Evolutionary conservation across 2,329 filamentous ascomycete genomes (phyloP).

Genomic region (Ophiostoma quercus): DNA sequence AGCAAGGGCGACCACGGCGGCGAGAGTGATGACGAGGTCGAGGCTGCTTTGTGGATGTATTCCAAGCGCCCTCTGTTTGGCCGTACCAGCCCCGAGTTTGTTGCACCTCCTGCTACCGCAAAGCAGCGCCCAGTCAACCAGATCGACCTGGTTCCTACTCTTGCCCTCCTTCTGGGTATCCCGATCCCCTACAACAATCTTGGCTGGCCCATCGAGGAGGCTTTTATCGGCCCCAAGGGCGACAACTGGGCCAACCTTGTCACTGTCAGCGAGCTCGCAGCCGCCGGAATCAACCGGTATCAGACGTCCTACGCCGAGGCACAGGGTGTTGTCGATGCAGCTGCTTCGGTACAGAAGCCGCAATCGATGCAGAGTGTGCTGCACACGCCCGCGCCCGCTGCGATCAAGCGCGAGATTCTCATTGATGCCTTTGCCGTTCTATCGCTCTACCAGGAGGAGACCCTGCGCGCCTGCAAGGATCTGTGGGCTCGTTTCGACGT

Average conservation of each 20-base stretch:
- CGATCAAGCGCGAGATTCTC: neutral
- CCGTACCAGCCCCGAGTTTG: slow-evolving; percentile 57
- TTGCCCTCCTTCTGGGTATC: slow-evolving; percentile 80
- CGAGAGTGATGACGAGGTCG: slow-evolving; percentile 91
- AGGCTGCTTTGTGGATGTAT: slow-evolving; percentile 98
- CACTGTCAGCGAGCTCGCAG: slow-evolving; percentile 67
- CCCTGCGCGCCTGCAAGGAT: slow-evolving; percentile 69
- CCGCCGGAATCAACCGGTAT: slow-evolving; percentile 84
- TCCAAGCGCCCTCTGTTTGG: slow-evolving; percentile 84
- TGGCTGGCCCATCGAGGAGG: slow-evolving; percentile 87
- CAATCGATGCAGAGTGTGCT: slow-evolving; percentile 41
- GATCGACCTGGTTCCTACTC: slow-evolving; percentile 91
- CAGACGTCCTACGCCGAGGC: slow-evolving; percentile 75
- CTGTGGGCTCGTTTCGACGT: slow-evolving; percentile 93
- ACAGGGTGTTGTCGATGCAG: slow-evolving; percentile 60
- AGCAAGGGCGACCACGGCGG: slow-evolving; percentile 96
- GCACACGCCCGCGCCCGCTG: slow-evolving; percentile 33
- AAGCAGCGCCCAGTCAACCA: slow-evolving; percentile 73
- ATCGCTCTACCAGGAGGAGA: slow-evolving; percentile 69
- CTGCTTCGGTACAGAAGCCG: slow-evolving; percentile 48
- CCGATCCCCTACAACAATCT: slow-evolving; percentile 96
- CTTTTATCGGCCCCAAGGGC: slow-evolving; percentile 68
- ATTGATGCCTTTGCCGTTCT: slow-evolving; percentile 53
- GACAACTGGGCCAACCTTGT: slow-evolving; percentile 73
- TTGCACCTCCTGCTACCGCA: slow-evolving; percentile 60